These are phyloP conservation scores for Suillus paluster DNA, from an alignment of 768 basidiomycete genomes.

Conservation along the genomic window DNA sequence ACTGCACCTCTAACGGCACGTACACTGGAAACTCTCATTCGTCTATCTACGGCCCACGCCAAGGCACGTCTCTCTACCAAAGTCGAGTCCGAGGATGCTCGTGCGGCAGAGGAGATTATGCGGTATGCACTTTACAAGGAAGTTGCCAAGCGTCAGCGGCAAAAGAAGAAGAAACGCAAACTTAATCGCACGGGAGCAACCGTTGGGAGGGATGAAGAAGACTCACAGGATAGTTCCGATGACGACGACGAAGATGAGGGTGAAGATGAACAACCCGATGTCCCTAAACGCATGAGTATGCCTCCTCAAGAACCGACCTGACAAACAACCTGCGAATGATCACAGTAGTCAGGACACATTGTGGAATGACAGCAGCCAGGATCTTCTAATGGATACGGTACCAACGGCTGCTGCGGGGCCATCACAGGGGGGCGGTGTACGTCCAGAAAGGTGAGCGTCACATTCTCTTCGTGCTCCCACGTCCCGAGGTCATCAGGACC, in stretches of 20 bases:
- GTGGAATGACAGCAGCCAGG: constrained; percentile 72
- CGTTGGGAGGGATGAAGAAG: constrained; percentile 59
- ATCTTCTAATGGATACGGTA: constrained; percentile 62
- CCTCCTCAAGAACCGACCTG: constrained; percentile 40
- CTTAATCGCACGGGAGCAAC: constrained; percentile 68
- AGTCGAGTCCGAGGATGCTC: constrained; percentile 85
- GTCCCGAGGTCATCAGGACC: neutral
- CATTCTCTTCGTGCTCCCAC: constrained; percentile 10
- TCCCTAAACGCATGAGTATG: constrained; percentile 53
- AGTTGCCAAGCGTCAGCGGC: constrained; percentile 75
- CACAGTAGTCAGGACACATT: constrained; percentile 55
- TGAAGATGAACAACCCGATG: constrained; percentile 30
- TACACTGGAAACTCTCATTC: constrained; percentile 97
- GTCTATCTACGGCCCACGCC: constrained; percentile 96
- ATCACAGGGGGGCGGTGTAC: constrained; percentile 47
- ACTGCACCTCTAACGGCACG: constrained; percentile 97
- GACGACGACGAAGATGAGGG: constrained; percentile 56
- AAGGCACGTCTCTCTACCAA: constrained; percentile 89
- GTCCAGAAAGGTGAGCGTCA: constrained; percentile 60
- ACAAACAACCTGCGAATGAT: constrained; percentile 29
- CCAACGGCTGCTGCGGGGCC: constrained; percentile 39
- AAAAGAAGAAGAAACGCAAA: constrained; percentile 83
- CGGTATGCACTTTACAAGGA: constrained; percentile 98
- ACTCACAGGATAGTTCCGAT: constrained; percentile 38
- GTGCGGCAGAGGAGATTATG: constrained; percentile 91